These are phyloP conservation scores for Nepenthes mirabilis DNA, from an alignment of 148 eudicot species.

Conservation along the genomic window DNA sequence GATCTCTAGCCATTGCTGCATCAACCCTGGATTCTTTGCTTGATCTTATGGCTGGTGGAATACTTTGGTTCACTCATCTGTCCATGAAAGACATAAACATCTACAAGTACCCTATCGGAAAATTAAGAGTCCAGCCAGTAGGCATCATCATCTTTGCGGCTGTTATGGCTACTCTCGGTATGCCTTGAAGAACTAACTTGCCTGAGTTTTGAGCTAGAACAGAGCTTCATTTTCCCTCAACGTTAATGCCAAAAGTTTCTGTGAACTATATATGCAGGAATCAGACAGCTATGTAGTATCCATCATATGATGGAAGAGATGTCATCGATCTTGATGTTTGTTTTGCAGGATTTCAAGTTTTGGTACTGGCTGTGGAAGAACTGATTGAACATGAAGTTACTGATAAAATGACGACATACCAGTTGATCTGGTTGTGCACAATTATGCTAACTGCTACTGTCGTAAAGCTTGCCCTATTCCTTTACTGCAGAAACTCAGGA, in stretches of 20 bases:
- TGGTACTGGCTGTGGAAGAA: constrained; percentile 69
- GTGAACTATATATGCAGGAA: not conserved
- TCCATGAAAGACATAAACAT: constrained; percentile 79
- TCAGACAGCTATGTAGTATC: not conserved
- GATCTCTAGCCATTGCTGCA: constrained; percentile 95
- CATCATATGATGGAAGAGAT: not conserved
- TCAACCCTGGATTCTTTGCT: constrained; percentile 89
- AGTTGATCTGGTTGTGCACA: constrained; percentile 58
- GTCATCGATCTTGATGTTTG: not conserved
- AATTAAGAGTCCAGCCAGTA: constrained; percentile 91
- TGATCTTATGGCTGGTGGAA: constrained; percentile 88
- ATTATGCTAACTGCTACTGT: constrained; percentile 74
- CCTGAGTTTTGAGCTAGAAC: not conserved
- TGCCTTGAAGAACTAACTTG: constrained; percentile 3
- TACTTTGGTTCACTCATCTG: constrained; percentile 90
- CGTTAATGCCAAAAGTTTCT: not conserved
- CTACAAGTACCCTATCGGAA: constrained; percentile 88
- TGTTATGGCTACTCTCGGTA: constrained; percentile 93
- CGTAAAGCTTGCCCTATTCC: constrained; percentile 54
- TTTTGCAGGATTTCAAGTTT: constrained; percentile 68
- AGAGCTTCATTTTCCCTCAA: not conserved
- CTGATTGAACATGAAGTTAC: constrained; percentile 29
- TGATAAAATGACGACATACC: constrained; percentile 35
- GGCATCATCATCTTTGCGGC: constrained; percentile 94
- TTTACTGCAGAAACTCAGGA: constrained; percentile 76